These are phyloP conservation scores for Tuber microsphaerosporum DNA, from an alignment of 495 filamentous ascomycete genomes.

Conservation along the genomic window DNA sequence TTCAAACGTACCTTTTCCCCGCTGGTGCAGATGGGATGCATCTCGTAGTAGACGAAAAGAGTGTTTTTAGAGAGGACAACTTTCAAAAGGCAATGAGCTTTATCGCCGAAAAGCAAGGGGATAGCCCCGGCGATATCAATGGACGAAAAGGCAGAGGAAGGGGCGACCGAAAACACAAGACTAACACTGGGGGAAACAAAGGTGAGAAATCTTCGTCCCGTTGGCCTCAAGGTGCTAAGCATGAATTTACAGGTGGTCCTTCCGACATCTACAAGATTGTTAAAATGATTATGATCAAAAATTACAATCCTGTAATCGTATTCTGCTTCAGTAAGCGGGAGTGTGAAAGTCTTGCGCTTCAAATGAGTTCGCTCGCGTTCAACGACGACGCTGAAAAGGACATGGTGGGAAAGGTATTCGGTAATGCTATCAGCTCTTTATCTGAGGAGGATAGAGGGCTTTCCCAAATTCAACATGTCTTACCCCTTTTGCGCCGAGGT, in stretches of 20 bases:
- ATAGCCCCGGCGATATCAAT: slow-evolving; percentile 68
- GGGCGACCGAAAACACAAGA: slow-evolving; percentile 66
- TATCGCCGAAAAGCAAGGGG: slow-evolving; percentile 80
- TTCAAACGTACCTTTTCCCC: slow-evolving; percentile 97
- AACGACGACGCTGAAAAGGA: slow-evolving; percentile 93
- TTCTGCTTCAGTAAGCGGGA: slow-evolving; percentile 99
- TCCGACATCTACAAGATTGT: slow-evolving; percentile 95
- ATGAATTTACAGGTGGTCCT: slow-evolving; percentile 46
- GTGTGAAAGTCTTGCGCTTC: slow-evolving; percentile 76
- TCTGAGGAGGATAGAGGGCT: slow-evolving; percentile 83
- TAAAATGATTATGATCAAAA: slow-evolving; percentile 95
- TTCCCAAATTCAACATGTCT: slow-evolving; percentile 82
- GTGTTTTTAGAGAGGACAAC: slow-evolving; percentile 88
- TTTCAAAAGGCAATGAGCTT: slow-evolving; percentile 89
- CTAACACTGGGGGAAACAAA: slow-evolving; percentile 74
- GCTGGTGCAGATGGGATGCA: slow-evolving; percentile 89
- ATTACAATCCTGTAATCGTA: slow-evolving; percentile 93
- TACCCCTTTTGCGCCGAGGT: slow-evolving; percentile 81
- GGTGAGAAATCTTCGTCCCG: slow-evolving; percentile 32
- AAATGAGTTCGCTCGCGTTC: slow-evolving; percentile 81
- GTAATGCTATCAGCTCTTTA: slow-evolving; percentile 78
- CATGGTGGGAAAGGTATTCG: slow-evolving; percentile 90
- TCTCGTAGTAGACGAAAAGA: slow-evolving; percentile 91
- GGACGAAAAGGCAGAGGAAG: slow-evolving; percentile 76
- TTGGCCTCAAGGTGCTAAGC: slow-evolving; percentile 2